These are phyloP conservation scores for Cairneyella variabilis DNA, from an alignment of 495 filamentous ascomycete species.

Conservation along the genomic window DNA sequence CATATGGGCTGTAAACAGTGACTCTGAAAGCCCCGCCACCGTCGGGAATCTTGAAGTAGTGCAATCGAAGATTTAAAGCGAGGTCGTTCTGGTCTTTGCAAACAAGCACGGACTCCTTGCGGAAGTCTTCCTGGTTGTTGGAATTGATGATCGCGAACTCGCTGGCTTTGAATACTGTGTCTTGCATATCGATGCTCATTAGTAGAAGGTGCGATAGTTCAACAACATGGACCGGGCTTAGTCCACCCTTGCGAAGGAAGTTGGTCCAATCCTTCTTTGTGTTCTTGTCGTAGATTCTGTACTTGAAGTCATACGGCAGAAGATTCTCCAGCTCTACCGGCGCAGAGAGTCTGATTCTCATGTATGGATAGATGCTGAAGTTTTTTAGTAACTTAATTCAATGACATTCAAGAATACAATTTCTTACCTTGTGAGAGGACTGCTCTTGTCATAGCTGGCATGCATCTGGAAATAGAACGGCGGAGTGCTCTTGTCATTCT, in stretches of 20 bases:
- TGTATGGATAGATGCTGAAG: slow-evolving; percentile 79
- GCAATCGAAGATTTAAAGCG: slow-evolving; percentile 74
- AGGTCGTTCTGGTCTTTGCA: slow-evolving; percentile 81
- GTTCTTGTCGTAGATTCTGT: slow-evolving; percentile 96
- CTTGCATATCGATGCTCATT: slow-evolving; percentile 92
- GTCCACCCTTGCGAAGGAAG: slow-evolving; percentile 90
- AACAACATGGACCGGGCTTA: slow-evolving; percentile 95
- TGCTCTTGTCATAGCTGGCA: slow-evolving; percentile 72
- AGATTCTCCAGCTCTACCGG: slow-evolving; percentile 94
- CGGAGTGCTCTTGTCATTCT: slow-evolving; percentile 68
- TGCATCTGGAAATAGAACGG: slow-evolving; percentile 97
- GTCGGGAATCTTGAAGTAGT: slow-evolving; percentile 89
- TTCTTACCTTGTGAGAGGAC: slow-evolving; percentile 63
- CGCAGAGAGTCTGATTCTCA: slow-evolving; percentile 84
- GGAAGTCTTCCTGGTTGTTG: slow-evolving; percentile 80
- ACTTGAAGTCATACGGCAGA: slow-evolving; percentile 97
- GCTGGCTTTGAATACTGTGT: slow-evolving; percentile 89
- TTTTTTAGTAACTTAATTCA: slow-evolving; percentile 27
- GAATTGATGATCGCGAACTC: slow-evolving; percentile 97
- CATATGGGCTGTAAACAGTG: slow-evolving; percentile 87
- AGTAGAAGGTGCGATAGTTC: slow-evolving; percentile 90
- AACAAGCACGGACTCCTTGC: slow-evolving; percentile 71
- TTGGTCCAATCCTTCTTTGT: slow-evolving; percentile 98
- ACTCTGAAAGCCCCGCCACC: slow-evolving; percentile 96
- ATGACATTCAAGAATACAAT: slow-evolving; percentile 52